Percentiles rank a stretch among this genome's conserved stretches.
phyloP scores from a whole-genome alignment of 108 stramenopile species.

The Cylindrotheca closterium region DNA sequence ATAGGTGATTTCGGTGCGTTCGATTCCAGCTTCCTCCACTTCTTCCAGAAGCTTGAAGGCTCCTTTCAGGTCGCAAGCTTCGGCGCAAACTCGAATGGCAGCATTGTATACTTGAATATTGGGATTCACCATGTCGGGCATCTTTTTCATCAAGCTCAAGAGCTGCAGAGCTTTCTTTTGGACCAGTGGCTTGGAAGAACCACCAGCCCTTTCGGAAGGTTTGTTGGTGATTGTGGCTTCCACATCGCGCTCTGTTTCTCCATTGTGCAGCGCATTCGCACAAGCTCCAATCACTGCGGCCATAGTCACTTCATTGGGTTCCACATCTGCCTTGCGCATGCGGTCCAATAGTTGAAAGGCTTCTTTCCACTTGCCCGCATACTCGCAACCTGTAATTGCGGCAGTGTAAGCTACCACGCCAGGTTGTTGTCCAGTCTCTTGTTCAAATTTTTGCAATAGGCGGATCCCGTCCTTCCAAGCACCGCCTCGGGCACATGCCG shows the following conservation, averaged over 20 bases:
- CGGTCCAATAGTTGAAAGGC: constrained; percentile 60
- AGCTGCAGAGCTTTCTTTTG: constrained; percentile 63
- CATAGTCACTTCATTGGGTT: constrained; percentile 76
- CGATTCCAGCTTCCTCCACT: constrained; percentile 37
- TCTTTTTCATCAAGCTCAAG: constrained; percentile 57
- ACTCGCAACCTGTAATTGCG: constrained; percentile 76
- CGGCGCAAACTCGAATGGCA: constrained; percentile 80
- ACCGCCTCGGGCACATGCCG: constrained; percentile 76
- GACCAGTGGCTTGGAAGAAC: constrained; percentile 33
- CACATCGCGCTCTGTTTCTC: constrained; percentile 13
- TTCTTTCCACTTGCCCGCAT: constrained; percentile 70
- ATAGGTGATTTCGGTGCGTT: constrained; percentile 73
- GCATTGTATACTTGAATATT: constrained; percentile 86
- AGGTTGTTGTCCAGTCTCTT: constrained; percentile 27
- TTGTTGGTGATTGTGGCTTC: constrained; percentile 18
- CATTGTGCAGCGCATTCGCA: constrained; percentile 62
- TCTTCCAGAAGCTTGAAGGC: constrained; percentile 62
- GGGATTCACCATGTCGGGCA: constrained; percentile 55
- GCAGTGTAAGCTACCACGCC: constrained; percentile 79
- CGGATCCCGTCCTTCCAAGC: constrained; percentile 62
- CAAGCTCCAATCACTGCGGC: constrained; percentile 73
- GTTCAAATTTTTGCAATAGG: constrained; percentile 52
- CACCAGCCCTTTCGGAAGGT: not conserved
- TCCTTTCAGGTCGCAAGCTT: constrained; percentile 59
- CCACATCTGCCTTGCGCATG: constrained; percentile 64